These are phyloP conservation scores for Rutstroemia sp. DNA, from an alignment of 2,329 filamentous ascomycete species.

Conservation along the genomic window DNA sequence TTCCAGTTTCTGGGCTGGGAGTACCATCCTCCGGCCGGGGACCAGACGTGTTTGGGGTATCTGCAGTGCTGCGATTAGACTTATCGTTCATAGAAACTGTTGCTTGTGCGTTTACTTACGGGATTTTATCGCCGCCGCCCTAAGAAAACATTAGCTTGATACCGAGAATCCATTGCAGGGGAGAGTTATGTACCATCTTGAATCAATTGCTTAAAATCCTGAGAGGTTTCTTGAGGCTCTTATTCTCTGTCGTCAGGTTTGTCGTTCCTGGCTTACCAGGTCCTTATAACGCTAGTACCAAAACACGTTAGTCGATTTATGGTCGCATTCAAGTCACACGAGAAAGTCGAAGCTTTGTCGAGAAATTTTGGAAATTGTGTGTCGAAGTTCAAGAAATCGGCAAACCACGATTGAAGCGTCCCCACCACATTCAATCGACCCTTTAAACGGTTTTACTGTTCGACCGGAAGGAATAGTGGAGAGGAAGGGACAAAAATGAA, in stretches of 20 bases:
- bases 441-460: not conserved
- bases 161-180: not conserved
- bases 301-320: not conserved
- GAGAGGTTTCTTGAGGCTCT: constrained; percentile 6
- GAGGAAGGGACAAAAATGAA: constrained; percentile 40
- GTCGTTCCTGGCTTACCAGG: constrained; percentile 3
- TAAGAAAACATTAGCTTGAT: constrained; percentile 37
- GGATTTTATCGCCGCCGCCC: constrained; percentile 76
- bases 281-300: not conserved
- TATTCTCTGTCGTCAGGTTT: not conserved
- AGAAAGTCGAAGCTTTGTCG: constrained; percentile 3
- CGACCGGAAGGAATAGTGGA: constrained; percentile 3
- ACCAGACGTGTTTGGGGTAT: constrained; percentile 99
- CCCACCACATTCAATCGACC: not conserved
- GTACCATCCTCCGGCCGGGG: constrained; percentile 96
- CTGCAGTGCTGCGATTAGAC: constrained; percentile 38
- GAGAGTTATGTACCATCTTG: constrained; percentile 48
- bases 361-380: constrained; percentile 11
- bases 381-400: constrained; percentile 1
- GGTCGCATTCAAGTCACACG: constrained; percentile 1
- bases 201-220: constrained; percentile 26
- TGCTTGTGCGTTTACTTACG: constrained; percentile 40
- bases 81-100: not conserved
- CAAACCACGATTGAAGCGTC: not conserved
- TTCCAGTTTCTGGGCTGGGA: constrained; percentile 92